Conservation (phyloP, 2,329 filamentous ascomycete species). For the Ophiostoma montium region DNA sequence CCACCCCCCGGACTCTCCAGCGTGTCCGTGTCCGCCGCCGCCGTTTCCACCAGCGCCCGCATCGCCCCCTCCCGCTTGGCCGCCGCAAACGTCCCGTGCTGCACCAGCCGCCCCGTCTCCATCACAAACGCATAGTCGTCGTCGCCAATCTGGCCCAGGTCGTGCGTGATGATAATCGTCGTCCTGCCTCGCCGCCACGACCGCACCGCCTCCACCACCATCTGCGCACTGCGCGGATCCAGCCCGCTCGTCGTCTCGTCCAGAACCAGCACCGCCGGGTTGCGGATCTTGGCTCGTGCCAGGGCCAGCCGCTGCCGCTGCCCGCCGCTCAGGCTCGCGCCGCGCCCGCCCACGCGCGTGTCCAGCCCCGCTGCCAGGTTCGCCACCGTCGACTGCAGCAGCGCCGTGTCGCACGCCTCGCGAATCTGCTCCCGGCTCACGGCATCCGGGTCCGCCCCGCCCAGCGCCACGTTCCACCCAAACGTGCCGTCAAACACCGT, state of each 20-base stretch:
- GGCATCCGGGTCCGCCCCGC: background rate
- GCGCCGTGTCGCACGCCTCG: slow-evolving; percentile 49
- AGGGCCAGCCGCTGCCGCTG: slow-evolving; percentile 73
- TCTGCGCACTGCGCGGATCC: slow-evolving; percentile 53
- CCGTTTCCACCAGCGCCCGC: slow-evolving; percentile 4
- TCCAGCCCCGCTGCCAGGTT: slow-evolving; percentile 55
- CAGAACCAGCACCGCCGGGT: slow-evolving; percentile 68
- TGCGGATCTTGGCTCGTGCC: slow-evolving; percentile 60
- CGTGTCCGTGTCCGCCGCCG: background rate
- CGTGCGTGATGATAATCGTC: slow-evolving; percentile 87
- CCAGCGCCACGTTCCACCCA: slow-evolving; percentile 59
- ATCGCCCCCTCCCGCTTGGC: background rate
- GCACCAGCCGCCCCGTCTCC: slow-evolving; percentile 51
- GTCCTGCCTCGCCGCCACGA: slow-evolving; percentile 68
- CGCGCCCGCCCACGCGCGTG: slow-evolving; percentile 54
- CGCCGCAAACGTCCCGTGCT: slow-evolving; percentile 45
- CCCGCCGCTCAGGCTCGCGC: slow-evolving; percentile 63
- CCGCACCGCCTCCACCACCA: slow-evolving; percentile 62
- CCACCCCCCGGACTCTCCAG: background rate
- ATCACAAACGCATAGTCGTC: slow-evolving; percentile 72
- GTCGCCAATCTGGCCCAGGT: slow-evolving; percentile 59
- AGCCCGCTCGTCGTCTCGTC: slow-evolving; percentile 83
- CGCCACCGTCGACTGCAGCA: slow-evolving; percentile 53
- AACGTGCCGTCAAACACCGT: slow-evolving; percentile 72
- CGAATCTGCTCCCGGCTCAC: slow-evolving; percentile 29